Base-by-base conservation (phyloP, 805 yeast genomes). In the Saturnispora hagleri region DNA sequence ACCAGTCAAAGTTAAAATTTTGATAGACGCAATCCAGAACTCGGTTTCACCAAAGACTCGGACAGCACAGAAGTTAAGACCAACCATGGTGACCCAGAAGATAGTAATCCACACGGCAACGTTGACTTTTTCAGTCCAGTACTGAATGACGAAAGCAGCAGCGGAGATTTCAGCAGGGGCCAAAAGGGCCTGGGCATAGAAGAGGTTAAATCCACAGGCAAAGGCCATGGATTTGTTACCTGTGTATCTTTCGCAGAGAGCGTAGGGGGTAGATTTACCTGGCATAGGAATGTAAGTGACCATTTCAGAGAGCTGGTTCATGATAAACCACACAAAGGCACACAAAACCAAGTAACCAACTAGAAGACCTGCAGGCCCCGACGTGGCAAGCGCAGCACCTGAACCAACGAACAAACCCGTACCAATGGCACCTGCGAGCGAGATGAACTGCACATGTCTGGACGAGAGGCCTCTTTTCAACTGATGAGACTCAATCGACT, bases 341-440 rank as follows among this genome's bases (percentile, higher is more conserved):
- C 87, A 82, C 62, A 86, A 75, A 46, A 82, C 68, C 26, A 80
- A 56, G 62, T 84, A 86, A 12, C 89, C 81, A 24, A 80, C 69
- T 38, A 86, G 72, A 36, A 80, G 57, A 28, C 78, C 79, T 1
- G 67, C 69, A 2, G 71, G 70, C 18, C 71, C 71, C 34, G 60
- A 50, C 8, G 59, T 57, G 12, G 66, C 53, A 51, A 73, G 61
- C 2, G 71, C 72, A 34, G 70, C 68, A 46, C 80, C 80, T 35
- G 74, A 67, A 53, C 80, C 79, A 35, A 76, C 69, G 52, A 76
- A 73, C 50, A 76, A 65, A 46, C 80, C 81, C n/a, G 87, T 81
- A 65, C 89, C 88, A 56, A 83, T 80, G 54, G 82, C 75, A 59
- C 87, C 86, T 55, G 86, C 89, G 51, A 83, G 74, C 38, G 88